Conservation (phyloP, 139 green algal species). For the Chlamydomonas sp. region DNA sequence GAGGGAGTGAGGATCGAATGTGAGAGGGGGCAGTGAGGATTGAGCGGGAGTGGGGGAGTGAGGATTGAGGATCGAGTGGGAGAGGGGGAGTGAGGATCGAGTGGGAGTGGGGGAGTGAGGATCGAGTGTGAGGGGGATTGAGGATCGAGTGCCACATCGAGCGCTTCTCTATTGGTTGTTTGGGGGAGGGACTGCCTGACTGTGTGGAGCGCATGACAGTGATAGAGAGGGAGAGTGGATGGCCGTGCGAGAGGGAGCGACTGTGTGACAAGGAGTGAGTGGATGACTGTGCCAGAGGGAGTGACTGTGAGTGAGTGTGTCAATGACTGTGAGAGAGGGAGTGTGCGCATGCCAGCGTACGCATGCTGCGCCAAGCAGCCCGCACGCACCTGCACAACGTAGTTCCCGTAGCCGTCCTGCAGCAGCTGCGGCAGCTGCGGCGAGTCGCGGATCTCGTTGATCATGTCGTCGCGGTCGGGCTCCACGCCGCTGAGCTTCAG, state of each 20-base stretch:
- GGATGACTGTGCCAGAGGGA: neutral
- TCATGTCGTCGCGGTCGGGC: constrained; percentile 61
- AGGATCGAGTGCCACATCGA: constrained; percentile 12
- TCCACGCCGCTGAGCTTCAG: constrained; percentile 85
- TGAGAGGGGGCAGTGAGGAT: too few relatives aligned
- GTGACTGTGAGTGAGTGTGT: constrained; percentile 4
- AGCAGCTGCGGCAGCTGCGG: constrained; percentile 74
- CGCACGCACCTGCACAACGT: constrained; percentile 70
- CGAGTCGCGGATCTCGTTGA: constrained; percentile 74
- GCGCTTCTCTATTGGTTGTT: neutral
- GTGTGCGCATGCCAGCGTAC: neutral
- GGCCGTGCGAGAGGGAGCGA: constrained; percentile 10
- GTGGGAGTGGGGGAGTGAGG: neutral
- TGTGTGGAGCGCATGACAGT: constrained; percentile 26
- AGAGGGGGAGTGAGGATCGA: constrained; percentile 9
- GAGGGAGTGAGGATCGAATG: too few relatives aligned
- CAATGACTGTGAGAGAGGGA: constrained; percentile 24
- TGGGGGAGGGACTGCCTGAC: constrained; percentile 11
- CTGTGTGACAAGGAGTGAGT: too few relatives aligned
- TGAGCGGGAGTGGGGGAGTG: too few relatives aligned
- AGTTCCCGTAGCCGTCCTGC: constrained; percentile 93
- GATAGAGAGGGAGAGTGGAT: neutral
- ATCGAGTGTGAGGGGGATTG: constrained; percentile 18
- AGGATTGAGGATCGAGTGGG: neutral
- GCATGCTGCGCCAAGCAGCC: neutral